Percentiles rank a stretch among this genome's conserved stretches.
phyloP scores from a whole-genome alignment of 1,284 basidiomycete species.

The Rhodotorula sp. region DNA sequence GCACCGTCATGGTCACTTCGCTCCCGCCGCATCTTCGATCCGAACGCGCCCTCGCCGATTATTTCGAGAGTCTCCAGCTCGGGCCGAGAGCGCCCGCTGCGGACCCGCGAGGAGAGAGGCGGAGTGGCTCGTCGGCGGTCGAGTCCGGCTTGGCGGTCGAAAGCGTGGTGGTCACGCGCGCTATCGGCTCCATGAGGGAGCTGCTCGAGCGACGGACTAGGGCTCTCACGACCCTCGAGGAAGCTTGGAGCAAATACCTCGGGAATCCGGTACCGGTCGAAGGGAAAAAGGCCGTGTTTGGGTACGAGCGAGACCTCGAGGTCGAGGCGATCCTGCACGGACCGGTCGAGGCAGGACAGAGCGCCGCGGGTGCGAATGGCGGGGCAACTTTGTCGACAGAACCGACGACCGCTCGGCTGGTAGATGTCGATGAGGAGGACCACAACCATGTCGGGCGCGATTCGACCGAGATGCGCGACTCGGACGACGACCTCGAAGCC shows the following conservation, averaged over 20 bases:
- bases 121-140: neutral
- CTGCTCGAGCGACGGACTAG: slow-evolving; percentile 74
- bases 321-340: slow-evolving; percentile 37
- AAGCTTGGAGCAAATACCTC: slow-evolving; percentile 82
- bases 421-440: slow-evolving; percentile 24
- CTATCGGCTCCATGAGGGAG: slow-evolving; percentile 69
- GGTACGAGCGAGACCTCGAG: slow-evolving; percentile 53
- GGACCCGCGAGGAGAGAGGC: neutral
- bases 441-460: neutral
- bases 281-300: slow-evolving; percentile 62
- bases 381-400: slow-evolving; percentile 22
- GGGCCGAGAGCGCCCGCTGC: neutral
- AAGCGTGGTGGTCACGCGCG: slow-evolving; percentile 82
- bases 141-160: slow-evolving; percentile 68
- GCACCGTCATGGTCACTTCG: slow-evolving; percentile 83
- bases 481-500: slow-evolving; percentile 39
- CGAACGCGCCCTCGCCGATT: slow-evolving; percentile 81
- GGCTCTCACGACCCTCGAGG: slow-evolving; percentile 73
- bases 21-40: slow-evolving; percentile 78
- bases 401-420: neutral
- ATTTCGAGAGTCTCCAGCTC: slow-evolving; percentile 69
- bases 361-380: neutral
- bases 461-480: slow-evolving; percentile 3
- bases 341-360: neutral
- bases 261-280: slow-evolving; percentile 84